Evolutionary conservation across 2,329 filamentous ascomycete genomes (phyloP).

Genomic region (Cercospora sp.): DNA sequence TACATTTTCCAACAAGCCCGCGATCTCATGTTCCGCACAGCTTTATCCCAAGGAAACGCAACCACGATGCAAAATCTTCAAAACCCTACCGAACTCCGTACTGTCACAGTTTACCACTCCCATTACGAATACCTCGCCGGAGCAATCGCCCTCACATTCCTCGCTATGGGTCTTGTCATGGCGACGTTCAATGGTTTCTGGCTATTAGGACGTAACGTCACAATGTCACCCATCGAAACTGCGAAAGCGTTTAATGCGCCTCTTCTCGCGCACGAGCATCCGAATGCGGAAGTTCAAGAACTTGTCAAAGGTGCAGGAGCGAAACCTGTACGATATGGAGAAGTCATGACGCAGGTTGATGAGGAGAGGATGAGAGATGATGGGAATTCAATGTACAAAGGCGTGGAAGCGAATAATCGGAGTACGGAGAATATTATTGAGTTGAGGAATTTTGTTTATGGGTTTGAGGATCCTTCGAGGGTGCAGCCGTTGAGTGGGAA

Average conservation of each 20-base stretch:
- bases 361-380: neutral
- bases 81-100: slow-evolving; percentile 7
- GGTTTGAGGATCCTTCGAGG: slow-evolving; percentile 22
- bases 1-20: slow-evolving; percentile 21
- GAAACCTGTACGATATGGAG: slow-evolving; percentile 23
- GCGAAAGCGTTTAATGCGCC: slow-evolving; percentile 25
- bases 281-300: slow-evolving; percentile 22
- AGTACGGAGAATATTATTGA: slow-evolving; percentile 16
- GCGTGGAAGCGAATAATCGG: neutral
- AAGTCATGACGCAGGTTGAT: slow-evolving; percentile 8
- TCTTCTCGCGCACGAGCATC: slow-evolving; percentile 19
- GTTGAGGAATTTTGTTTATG: slow-evolving; percentile 16
- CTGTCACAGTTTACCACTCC: slow-evolving; percentile 15
- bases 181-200: slow-evolving; percentile 20
- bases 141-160: slow-evolving; percentile 17
- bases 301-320: slow-evolving; percentile 19
- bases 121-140: slow-evolving; percentile 16
- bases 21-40: slow-evolving; percentile 24
- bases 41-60: slow-evolving; percentile 21
- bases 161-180: slow-evolving; percentile 14
- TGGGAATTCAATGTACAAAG: slow-evolving; percentile 7
- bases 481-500: slow-evolving; percentile 17
- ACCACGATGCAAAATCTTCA: slow-evolving; percentile 12
- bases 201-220: slow-evolving; percentile 20
- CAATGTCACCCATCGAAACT: slow-evolving; percentile 22